Conservation (phyloP, 805 yeast species). For the Ogataea pignaliae region DNA sequence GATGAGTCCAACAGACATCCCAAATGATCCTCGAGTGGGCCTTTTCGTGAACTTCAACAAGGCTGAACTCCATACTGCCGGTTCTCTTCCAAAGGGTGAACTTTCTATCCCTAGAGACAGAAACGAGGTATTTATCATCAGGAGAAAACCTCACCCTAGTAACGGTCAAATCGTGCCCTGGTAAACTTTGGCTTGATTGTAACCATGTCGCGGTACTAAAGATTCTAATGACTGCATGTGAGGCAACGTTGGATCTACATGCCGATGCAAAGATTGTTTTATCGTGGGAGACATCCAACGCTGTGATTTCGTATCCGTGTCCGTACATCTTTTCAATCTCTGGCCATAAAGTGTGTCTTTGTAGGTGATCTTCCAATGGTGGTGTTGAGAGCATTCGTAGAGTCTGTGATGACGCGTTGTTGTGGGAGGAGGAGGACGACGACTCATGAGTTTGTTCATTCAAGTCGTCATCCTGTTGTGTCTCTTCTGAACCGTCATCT, state of each 20-base stretch:
- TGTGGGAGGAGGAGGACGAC: too few relatives aligned
- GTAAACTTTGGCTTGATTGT: constrained; percentile 58
- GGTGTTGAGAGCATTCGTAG: too few relatives aligned
- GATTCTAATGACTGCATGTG: constrained; percentile 81
- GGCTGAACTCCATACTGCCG: constrained; percentile 22
- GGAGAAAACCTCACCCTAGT: constrained; percentile 77
- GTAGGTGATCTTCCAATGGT: constrained; percentile 88
- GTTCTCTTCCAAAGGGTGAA: constrained; percentile 66
- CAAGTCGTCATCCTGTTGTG: constrained; percentile 4
- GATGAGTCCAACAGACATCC: constrained; percentile 85
- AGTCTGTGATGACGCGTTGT: too few relatives aligned
- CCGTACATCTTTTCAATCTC: constrained; percentile 94
- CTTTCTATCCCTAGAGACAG: constrained; percentile 88
- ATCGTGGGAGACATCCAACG: constrained; percentile 68
- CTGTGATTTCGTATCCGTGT: constrained; percentile 91
- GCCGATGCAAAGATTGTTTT: constrained; percentile 73
- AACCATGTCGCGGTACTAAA: constrained; percentile 57
- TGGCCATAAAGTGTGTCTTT: constrained; percentile 90
- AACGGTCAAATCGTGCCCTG: constrained; percentile 78
- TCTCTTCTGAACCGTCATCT: constrained; percentile 34
- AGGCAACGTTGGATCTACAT: constrained; percentile 80
- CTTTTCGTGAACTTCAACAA: constrained; percentile 40
- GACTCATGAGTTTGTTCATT: too few relatives aligned
- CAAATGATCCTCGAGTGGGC: constrained; percentile 92
- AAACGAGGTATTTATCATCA: constrained; percentile 56